Conservation (phyloP, 768 basidiomycete species). For the Lentinula aciculospora region DNA sequence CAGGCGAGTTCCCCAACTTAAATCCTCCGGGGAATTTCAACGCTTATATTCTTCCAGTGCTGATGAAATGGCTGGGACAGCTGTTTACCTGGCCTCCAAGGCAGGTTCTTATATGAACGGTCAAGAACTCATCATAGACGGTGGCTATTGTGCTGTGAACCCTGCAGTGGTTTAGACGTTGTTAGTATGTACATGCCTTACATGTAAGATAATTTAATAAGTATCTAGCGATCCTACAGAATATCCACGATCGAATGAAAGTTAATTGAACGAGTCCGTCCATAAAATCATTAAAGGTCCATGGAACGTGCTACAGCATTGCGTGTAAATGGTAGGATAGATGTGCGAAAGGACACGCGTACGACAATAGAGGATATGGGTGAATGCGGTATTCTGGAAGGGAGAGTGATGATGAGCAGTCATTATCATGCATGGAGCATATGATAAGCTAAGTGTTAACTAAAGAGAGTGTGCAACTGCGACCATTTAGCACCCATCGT, state of each 20-base stretch:
- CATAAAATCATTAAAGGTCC: conserved; percentile 1
- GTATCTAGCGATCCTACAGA: not conserved
- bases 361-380: not conserved
- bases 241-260: not conserved
- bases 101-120: conserved; percentile 75
- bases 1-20: conserved; percentile 52
- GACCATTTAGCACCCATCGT: conserved; percentile 9
- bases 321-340: not conserved
- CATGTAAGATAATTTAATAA: not conserved
- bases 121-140: conserved; percentile 74
- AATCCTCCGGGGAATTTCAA: not conserved
- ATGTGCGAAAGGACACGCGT: not conserved
- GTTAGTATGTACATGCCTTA: not conserved
- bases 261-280: not conserved
- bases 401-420: not conserved
- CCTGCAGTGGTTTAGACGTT: conserved; percentile 38
- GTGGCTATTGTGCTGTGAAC: conserved; percentile 70
- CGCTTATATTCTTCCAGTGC: conserved; percentile 32
- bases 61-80: conserved; percentile 74
- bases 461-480: not conserved
- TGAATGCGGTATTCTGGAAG: not conserved
- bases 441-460: not conserved
- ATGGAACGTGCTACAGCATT: not conserved
- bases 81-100: conserved; percentile 65
- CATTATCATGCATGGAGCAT: conserved; percentile 3